Evolutionary conservation across 1,284 basidiomycete genomes (phyloP), one percentile per base, ranked within the genome.

Genomic region (Somion occarium): DNA sequence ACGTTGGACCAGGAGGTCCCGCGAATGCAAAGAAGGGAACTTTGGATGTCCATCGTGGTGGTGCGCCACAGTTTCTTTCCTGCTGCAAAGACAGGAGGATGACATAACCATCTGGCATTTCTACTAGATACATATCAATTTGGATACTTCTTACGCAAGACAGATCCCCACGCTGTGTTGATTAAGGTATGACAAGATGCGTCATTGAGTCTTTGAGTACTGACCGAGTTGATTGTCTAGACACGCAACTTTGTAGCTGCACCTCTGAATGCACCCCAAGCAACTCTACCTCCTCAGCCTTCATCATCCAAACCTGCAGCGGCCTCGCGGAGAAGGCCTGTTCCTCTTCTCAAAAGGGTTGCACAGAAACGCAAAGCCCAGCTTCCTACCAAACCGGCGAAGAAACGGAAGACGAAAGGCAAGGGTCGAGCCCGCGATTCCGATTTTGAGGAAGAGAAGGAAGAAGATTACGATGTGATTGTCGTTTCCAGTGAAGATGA

Each of bases 61-160:
- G 88, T 88, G 51, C 38, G 72, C 59, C 18, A 15, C 13, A 25
- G 19, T n/a, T n/a, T n/a, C n/a, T n/a, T n/a, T n/a, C n/a, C n/a
- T n/a, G n/a, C n/a, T n/a, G n/a, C n/a, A n/a, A n/a, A n/a, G n/a
- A n/a, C n/a, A n/a, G n/a, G n/a, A n/a, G n/a, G n/a, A n/a, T n/a
- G n/a, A n/a, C n/a, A n/a, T n/a, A n/a, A 23, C n/a, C 25, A 20
- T 13, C 18, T 23, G 41, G 19, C 23, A 24, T 42, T 48, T 42
- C 20, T 44, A 39, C 55, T 57, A 91, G 88, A 88, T 54, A 76
- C 73, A 0, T 91, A 91, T 61, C 88, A 91, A 54, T 89, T 90
- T 61, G 87, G 84, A 44, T 91, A 87, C 62, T 91, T 90, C 64
- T 73, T 91, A 56, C 78, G 86, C n/a, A 83, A 81, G 63, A 80